Percentiles rank a stretch among this genome's conserved stretches.
Evolutionary conservation across 192 early-diverging fungal genomes (phyloP).

Genomic region (Gamsiella multidivaricata): DNA sequence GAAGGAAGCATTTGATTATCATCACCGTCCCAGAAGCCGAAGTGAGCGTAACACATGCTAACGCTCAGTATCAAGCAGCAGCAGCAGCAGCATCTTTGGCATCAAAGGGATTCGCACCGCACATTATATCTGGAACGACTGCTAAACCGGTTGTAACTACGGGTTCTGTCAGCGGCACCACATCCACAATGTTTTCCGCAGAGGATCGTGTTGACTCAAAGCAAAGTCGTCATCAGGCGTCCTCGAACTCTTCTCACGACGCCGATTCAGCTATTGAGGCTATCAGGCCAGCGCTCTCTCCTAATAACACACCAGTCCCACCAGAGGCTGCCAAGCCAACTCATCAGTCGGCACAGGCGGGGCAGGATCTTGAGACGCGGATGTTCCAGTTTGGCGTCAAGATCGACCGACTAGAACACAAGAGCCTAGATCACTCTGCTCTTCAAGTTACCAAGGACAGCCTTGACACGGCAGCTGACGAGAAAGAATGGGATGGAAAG

Average conservation of each 20-base stretch:
- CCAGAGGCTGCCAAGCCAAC: not conserved
- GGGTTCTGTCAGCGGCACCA: conserved; percentile 13
- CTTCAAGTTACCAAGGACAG: conserved; percentile 4
- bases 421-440: conserved; percentile 28
- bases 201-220: conserved; percentile 6
- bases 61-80: conserved; percentile 20
- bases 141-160: conserved; percentile 43
- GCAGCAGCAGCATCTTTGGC: not conserved
- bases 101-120: conserved; percentile 5
- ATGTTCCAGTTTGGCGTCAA: conserved; percentile 50
- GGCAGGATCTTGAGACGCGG: conserved; percentile 18
- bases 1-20: conserved; percentile 40
- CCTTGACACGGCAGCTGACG: not conserved
- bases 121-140: conserved; percentile 18
- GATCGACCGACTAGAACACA: conserved; percentile 41
- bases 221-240: not conserved
- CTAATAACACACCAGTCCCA: not conserved
- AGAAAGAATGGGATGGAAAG: conserved; percentile 40
- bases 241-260: conserved; percentile 1
- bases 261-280: not conserved
- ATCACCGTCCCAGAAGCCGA: conserved; percentile 47
- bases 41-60: conserved; percentile 15
- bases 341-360: not conserved
- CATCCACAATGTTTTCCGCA: conserved; percentile 20
- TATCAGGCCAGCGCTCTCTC: not conserved